Base-by-base conservation (phyloP, 768 basidiomycete genomes). In the Mycena metata region DNA sequence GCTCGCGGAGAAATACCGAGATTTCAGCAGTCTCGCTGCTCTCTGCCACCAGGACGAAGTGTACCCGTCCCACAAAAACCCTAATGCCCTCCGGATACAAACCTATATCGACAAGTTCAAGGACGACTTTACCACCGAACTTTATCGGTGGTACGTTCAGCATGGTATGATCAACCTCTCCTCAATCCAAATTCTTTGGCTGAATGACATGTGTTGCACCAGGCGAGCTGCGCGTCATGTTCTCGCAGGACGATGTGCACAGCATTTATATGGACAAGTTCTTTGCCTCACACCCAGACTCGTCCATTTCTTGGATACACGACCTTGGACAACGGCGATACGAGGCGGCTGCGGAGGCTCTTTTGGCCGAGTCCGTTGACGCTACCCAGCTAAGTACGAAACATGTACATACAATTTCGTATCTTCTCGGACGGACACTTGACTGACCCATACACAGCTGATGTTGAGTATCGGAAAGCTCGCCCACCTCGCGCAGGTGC, bases 141-240 rank as follows among this genome's bases (percentile, higher is more conserved):
- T 98, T n/a, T 96, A 94, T 75, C 88, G 89, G 74, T 98, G 93
- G 93, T 97, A 95, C 77, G 92, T 97, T 56, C 93, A 95, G 71
- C 91, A 96, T 70, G 94, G 95, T 93, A 64, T 49, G 30, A 86
- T 76, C 21, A 24, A 11, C 26, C 16, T 43, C 36, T 24, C 15
- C 15, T 15, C 47, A 23, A 19, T 26, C 30, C 33, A 30, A 21
- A 61, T 39, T 30, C 16, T 45, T 46, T 66, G 15, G 72, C 54
- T 33, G n/a, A 52, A 35, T 12, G 43, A 49, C 55, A 35, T 30
- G 30, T 30, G 30, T 6, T 19, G 19, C 47, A 68, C 3, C 55
- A 95, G 94, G 93, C 19, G 95, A 95, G 79, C 79, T 94, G 24
- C 88, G 95, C 15, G 87, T 90, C 7, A 85, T 98, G 78, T 94